A percentile compares a stretch with the other conserved stretches of the same genome.
Evolutionary conservation across 331 rosid species (phyloP).

Genomic region (Rhamnella rubrinervis): DNA sequence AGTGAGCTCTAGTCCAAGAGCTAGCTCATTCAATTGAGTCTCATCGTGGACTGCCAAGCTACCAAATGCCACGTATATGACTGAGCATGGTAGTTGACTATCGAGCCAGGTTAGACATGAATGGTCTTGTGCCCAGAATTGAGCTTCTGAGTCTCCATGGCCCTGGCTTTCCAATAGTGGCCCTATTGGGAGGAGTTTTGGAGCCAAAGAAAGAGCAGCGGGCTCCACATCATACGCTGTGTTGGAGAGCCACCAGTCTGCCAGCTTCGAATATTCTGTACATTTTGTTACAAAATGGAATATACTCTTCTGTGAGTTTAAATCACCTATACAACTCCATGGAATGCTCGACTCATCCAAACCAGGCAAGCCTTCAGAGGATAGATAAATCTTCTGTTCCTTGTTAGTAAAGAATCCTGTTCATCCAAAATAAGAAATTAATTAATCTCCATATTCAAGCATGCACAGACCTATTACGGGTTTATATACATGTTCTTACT

Average conservation of each 20-base stretch:
- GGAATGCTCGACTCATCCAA: conserved; percentile 34
- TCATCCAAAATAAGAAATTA: not conserved
- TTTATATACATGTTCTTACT: too few species aligned
- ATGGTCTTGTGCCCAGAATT: conserved; percentile 28
- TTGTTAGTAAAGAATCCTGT: conserved; percentile 32
- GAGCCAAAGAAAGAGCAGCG: conserved; percentile 26
- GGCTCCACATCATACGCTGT: conserved; percentile 42
- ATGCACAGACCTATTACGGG: too few species aligned
- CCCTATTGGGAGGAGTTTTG: conserved; percentile 35
- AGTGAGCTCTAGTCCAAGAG: conserved; percentile 31
- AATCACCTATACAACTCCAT: conserved; percentile 41
- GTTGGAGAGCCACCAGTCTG: conserved; percentile 58
- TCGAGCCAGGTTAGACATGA: conserved; percentile 38
- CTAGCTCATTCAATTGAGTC: conserved; percentile 34
- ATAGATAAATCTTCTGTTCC: conserved; percentile 31
- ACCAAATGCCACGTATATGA: conserved; percentile 43
- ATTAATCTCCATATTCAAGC: too few species aligned
- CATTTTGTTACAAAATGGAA: conserved; percentile 34
- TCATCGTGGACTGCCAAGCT: conserved; percentile 28
- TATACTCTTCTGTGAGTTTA: conserved; percentile 31
- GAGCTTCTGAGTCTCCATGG: not conserved
- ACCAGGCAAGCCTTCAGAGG: conserved; percentile 38
- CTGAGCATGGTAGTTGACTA: conserved; percentile 27
- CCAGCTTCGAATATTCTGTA: conserved; percentile 14
- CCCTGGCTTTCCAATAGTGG: conserved; percentile 15